A percentile compares a stretch with the other conserved stretches of the same genome.
Evolutionary conservation across 2,329 filamentous ascomycete genomes (phyloP).

Genomic region (Bertia moriformis): DNA sequence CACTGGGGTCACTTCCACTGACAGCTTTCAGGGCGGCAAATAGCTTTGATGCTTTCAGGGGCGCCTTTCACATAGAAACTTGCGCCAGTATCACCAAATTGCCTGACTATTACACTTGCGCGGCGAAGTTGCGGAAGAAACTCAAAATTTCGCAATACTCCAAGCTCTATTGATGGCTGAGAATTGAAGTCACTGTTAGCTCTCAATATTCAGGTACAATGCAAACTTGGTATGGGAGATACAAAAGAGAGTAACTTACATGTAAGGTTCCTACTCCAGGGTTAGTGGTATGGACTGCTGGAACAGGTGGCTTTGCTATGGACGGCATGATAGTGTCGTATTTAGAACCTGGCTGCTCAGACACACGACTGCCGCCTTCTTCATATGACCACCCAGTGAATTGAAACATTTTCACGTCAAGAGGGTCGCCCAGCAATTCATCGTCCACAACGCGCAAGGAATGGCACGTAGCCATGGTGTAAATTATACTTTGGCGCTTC

Average conservation of each 20-base stretch:
- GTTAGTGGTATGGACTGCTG: conserved; percentile 10
- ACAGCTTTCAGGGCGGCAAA: conserved; percentile 72
- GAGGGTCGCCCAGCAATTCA: conserved; percentile 79
- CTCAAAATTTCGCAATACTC: conserved; percentile 81
- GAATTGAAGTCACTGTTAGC: too few relatives aligned
- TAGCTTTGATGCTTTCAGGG: conserved; percentile 89
- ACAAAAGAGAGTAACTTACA: too few relatives aligned
- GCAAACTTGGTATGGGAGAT: too few relatives aligned
- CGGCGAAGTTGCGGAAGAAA: conserved; percentile 86
- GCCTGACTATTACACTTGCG: conserved; percentile 81
- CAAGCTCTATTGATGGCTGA: conserved; percentile 43
- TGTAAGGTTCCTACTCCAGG: too few relatives aligned
- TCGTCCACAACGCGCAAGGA: conserved; percentile 75
- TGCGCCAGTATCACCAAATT: conserved; percentile 71
- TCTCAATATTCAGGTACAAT: too few relatives aligned
- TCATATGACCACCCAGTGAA: conserved; percentile 89
- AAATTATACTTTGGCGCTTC: conserved; percentile 25
- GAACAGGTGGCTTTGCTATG: conserved; percentile 64
- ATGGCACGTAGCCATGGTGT: conserved; percentile 96
- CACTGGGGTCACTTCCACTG: too few relatives aligned
- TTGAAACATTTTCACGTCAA: conserved; percentile 97
- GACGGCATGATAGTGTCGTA: conserved; percentile 69
- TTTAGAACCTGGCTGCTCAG: conserved; percentile 50
- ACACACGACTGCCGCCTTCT: conserved; percentile 61
- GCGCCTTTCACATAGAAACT: conserved; percentile 92